Base-by-base conservation (phyloP, 306 rosid species). In the Oxytropis ochrocephala region DNA sequence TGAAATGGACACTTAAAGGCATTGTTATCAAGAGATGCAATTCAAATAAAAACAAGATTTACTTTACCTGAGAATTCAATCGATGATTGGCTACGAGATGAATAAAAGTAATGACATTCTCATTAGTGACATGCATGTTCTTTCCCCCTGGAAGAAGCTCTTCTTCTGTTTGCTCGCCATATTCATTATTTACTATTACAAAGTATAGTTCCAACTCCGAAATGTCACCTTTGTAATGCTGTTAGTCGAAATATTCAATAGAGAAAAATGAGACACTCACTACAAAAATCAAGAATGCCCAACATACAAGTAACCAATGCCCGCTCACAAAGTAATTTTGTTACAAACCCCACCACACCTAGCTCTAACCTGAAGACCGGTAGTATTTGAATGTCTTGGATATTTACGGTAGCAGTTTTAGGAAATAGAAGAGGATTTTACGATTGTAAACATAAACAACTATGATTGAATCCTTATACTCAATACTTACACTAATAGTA, bases 31-130 rank as follows among this genome's bases (percentile, higher is more conserved):
- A 60, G 67, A 64, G 55, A 44, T 59, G 66, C 50, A 64, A 27
- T 35, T 65, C 46, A 63, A 68, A 74, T 57, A 58, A 11, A 36
- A 51, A 42, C 5, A 64, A 57, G 50, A 51, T 49, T 41, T 8
- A 53, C 64, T 44, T 41, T 61, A 94, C 98, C 98, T 94, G 98
- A 85, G 68, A 90, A 82, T 94, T 94, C 83, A 94, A 88, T 38
- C 98, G 98, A 67, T 94, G 97, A 83, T 94, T 90, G 74, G 98
- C 96, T 44, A 94, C 97, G 52, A 94, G 97, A 85, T 94, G 98
- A 62, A 94, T 90, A 79, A 88, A 94, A 46, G 97, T 87, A 68
- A 94, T 94, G 64, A 94, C 98, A 67, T 84, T 90, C 67, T 94
- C 98, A 72, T 85, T 85, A 27, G 94, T 83, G 51, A 94, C 98